Base-by-base conservation (phyloP, 495 filamentous ascomycete species). In the Podospora pseudocomata region DNA sequence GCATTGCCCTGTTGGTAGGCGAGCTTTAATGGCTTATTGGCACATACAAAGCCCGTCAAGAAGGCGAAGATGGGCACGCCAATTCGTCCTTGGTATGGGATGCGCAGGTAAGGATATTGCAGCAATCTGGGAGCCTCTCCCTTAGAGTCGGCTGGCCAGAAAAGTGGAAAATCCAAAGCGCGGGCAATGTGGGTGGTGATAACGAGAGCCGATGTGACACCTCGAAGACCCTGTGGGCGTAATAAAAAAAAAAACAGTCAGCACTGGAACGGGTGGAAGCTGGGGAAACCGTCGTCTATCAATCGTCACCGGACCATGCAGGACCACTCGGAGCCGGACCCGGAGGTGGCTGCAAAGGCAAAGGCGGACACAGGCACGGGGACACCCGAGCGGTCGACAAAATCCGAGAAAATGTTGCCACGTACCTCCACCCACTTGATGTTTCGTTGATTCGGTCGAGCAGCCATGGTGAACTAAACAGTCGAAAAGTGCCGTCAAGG, bases 21-120 rank as follows among this genome's bases (percentile, higher is more conserved):
- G 13, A 77, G 85, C 67, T 88, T 88, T 11, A 90, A 75, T 0
- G 88, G 88, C 73, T 89, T 89, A 66, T 89, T 75, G 7, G 88
- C 86, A 74, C 87, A 89, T 20, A 90, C 88, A 72, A 88, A 90
- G 67, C 88, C 88, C 3, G 88, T 89, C 34, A 90, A 77, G 67
- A 90, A 85, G 63, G 86, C 86, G 74, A 90, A 90, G 67, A 89
- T 86, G 49, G 87, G 84, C 39, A 90, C 87, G 60, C 88, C 87
- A 30, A 89, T 80, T 61, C 85, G 84, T 53, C 87, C 88, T 74
- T 90, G 88, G 79, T 81, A 83, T 9, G 86, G 83, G 28, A 89
- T 83, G 7, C 88, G 87, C n/a, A 90, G 72, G 65, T 88, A 79
- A 15, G 87, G 87, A 64, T 81, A 79, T 72, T 90, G 88, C 3